Base-by-base conservation (phyloP, 495 filamentous ascomycete genomes). In the Penicillium argentinense region DNA sequence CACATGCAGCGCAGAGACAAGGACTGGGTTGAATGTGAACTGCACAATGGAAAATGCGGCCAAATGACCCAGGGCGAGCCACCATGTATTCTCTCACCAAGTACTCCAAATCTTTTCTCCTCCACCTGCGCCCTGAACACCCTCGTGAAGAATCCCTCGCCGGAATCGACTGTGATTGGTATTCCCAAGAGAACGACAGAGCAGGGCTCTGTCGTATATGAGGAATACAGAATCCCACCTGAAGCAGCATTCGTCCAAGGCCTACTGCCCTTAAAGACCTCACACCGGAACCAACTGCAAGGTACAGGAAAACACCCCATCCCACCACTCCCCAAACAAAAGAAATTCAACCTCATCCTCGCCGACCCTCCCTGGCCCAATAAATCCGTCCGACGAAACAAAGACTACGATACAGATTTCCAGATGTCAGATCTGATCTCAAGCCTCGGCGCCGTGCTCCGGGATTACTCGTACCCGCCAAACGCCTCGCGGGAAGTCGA, bases 351-450 rank as follows among this genome's bases (percentile, higher is more conserved):
- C 60, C 71, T 96, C 27, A 79, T 97, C 36, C 65, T 96, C 18
- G 76, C 97, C 6, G 93, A 97, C 61, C 93, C 93, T 14, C 93
- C 93, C 3, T 98, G 92, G 92, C 85, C 89, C 2, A 97, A 96
- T 59, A 77, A 80, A n/a, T 96, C 90, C 17, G 93, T 85, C 8
- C 77, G 78, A 41, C 81, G 91, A 13, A 85, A 84, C 39, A 66
- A 68, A 11, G 73, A 77, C 14, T 97, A 97, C 64, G 51, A 60
- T 1, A 84, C 79, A n/a, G 69, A 74, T 9, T 54, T 69, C 7
- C n/a, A n/a, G n/a, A n/a, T n/a, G n/a, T n/a, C n/a, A n/a, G n/a
- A n/a, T n/a, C n/a, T n/a, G n/a, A n/a, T n/a, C n/a, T n/a, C n/a
- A n/a, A n/a, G n/a, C n/a, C n/a, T n/a, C n/a, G n/a, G n/a, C n/a